Percentiles rank a stretch among this genome's conserved stretches.
Conservation (phyloP, 2,329 filamentous ascomycete species). For the Aspergillus sojae region DNA sequence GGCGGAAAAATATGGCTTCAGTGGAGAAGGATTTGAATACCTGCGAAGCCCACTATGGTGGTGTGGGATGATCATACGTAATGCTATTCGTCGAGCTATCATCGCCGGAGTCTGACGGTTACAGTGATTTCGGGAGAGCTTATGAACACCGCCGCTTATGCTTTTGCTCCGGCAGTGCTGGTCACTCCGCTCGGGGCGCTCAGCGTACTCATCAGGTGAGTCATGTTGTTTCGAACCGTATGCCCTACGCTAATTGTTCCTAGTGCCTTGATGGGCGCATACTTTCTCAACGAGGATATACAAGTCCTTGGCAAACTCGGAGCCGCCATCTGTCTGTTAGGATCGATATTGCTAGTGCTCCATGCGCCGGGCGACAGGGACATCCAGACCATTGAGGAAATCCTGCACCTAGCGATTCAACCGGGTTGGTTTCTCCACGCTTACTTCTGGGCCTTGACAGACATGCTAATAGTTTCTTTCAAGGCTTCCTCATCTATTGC, state of each 20-base stretch:
- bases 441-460: neutral
- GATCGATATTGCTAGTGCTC: constrained; percentile 94
- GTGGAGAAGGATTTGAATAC: constrained; percentile 1
- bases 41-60: neutral
- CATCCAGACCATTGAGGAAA: constrained; percentile 87
- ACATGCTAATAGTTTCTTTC: constrained; percentile 6
- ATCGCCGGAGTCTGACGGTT: neutral
- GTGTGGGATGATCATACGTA: neutral
- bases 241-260: constrained; percentile 5
- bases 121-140: constrained; percentile 66
- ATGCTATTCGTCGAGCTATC: neutral
- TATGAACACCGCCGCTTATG: constrained; percentile 97
- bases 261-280: constrained; percentile 87
- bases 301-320: constrained; percentile 91
- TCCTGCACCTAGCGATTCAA: constrained; percentile 85
- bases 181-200: constrained; percentile 93
- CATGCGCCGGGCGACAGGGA: constrained; percentile 94
- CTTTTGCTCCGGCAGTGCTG: constrained; percentile 96
- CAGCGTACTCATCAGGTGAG: constrained; percentile 82
- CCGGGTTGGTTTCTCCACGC: constrained; percentile 65
- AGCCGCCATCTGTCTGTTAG: constrained; percentile 93
- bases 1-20: constrained; percentile 2
- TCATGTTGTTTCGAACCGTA: neutral
- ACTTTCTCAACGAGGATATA: constrained; percentile 87
- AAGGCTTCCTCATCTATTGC: constrained; percentile 90